Evolutionary conservation across 345 rosid genomes (phyloP), one percentile per base, ranked within the genome.

Genomic region (Citrus trifoliata): DNA sequence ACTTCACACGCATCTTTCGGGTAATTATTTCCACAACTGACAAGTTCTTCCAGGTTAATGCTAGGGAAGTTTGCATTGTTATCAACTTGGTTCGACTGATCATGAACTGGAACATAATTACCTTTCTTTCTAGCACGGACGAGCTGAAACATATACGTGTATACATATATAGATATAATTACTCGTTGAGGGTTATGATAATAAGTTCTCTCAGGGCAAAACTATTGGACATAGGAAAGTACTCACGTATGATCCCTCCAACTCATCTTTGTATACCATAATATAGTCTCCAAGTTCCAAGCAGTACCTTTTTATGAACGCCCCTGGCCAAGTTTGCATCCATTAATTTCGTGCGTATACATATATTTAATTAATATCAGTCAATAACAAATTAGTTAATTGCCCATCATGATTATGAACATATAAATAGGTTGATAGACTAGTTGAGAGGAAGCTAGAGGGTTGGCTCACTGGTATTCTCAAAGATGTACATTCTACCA

Each of bases 401-500:
- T 28, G 25, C 18, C 18, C 7, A 28, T 33, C n/a, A 32, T 38
- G 42, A 38, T 56, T 33, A 37, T n/a, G 66, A 58, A 30, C 7
- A 22, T 27, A 21, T 27, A 21, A 58, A 22, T 19, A 7, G 74
- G 3, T 21, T 55, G 12, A 58, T n/a, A 35, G 7, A 25, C 33
- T 7, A 12, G 22, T 6, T n/a, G 55, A 7, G 25, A 58, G 14
- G 33, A 37, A 37, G 18, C 27, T 35, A 33, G 48, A 16, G 59
- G 0, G n/a, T 71, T n/a, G 33, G 35, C 77, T 74, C 68, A 74
- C 77, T 60, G 25, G 68, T 14, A 12, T 61, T 74, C 68, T 74
- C 77, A 25, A 74, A 40, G 55, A 74, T 9, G 38, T 61, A 74
- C 24, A 74, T 60, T 13, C 68, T 35, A 21, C 68, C 37, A 7